Evolutionary conservation across 208 protist species (phyloP).

Genomic region (Vickermania ingenoplastis): DNA sequence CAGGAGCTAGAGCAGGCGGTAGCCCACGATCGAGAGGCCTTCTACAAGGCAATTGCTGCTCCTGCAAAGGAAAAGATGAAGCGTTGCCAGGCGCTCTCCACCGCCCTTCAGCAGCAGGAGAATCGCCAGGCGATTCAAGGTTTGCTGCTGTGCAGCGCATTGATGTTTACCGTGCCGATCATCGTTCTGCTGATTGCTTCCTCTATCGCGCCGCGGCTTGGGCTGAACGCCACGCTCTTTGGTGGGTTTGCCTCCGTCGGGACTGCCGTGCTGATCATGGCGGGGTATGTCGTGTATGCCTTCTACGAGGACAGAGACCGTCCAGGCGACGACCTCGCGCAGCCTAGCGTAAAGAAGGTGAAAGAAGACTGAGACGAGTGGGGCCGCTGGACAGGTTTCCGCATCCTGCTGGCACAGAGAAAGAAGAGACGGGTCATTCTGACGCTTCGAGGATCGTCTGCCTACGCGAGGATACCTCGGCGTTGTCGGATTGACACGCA

Average conservation of each 20-base stretch:
- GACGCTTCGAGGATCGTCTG: too few species aligned
- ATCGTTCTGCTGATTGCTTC: conserved; percentile 47
- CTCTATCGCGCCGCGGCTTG: conserved; percentile 41
- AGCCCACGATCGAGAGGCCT: conserved; percentile 31
- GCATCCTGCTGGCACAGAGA: too few species aligned
- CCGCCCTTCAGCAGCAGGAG: conserved; percentile 16
- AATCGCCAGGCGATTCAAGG: conserved; percentile 29
- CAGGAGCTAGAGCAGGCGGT: conserved; percentile 5
- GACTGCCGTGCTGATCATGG: conserved; percentile 33
- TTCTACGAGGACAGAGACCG: conserved; percentile 28
- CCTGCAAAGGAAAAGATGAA: conserved; percentile 50
- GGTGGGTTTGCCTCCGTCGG: conserved; percentile 53
- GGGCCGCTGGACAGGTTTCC: too few species aligned
- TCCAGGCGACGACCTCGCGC: neutral
- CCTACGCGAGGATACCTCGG: too few species aligned
- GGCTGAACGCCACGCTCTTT: conserved; percentile 30
- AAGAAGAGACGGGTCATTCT: too few species aligned
- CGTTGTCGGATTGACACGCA: too few species aligned
- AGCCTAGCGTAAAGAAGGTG: neutral
- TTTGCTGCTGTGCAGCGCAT: conserved; percentile 39
- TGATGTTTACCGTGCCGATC: conserved; percentile 70
- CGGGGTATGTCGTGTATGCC: conserved; percentile 52
- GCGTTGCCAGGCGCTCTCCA: conserved; percentile 25
- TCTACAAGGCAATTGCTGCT: conserved; percentile 20
- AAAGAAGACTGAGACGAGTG: too few species aligned